Base-by-base conservation (phyloP, 305 asterid genomes). In the Solanum hybrid region DNA sequence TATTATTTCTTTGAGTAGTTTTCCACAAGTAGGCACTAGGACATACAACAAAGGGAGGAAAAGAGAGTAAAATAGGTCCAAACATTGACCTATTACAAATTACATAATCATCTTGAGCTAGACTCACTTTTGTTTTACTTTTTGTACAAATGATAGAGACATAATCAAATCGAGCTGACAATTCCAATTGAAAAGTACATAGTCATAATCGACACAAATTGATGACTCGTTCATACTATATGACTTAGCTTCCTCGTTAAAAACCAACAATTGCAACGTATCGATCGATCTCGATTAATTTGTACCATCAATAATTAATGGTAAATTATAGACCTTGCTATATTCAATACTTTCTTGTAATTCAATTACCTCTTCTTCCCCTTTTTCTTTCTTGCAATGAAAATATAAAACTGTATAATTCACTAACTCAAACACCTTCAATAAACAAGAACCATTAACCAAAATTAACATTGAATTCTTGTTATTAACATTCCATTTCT, bases 361-460 rank as follows among this genome's bases (percentile, higher is more conserved):
- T 37, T 93, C 94, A 36, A 91, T 92, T 1, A 82, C 3, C 29
- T 45, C 73, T 91, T 94, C 97, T 91, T 94, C 98, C 32, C 95
- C 96, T 39, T 90, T 91, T 7, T 76, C 89, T 94, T 93, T 93
- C 94, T 94, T 95, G 45, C 96, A 95, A 8, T 93, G 90, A 81
- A 92, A 91, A 83, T 95, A 95, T 20, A 95, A 88, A 45, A 92
- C 91, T 3, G 95, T 93, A 79, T 92, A 94, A 4, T 88, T 93
- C 41, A 92, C 91, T 22, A 88, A 17, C 8, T 84, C 22, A 1
- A 90, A 92, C 22, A 94, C 89, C 92, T 87, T 93, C 36, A 89
- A 84, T 89, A 96, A 10, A 77, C 32, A 33, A 10, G 92, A 81
- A 78, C 90, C 38, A 87, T 33, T 85, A 81, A 87, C 29, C 38